Evolutionary conservation across 1,284 basidiomycete genomes (phyloP), one percentile per base, ranked within the genome.

Genomic region (Trichosporon asahii): DNA sequence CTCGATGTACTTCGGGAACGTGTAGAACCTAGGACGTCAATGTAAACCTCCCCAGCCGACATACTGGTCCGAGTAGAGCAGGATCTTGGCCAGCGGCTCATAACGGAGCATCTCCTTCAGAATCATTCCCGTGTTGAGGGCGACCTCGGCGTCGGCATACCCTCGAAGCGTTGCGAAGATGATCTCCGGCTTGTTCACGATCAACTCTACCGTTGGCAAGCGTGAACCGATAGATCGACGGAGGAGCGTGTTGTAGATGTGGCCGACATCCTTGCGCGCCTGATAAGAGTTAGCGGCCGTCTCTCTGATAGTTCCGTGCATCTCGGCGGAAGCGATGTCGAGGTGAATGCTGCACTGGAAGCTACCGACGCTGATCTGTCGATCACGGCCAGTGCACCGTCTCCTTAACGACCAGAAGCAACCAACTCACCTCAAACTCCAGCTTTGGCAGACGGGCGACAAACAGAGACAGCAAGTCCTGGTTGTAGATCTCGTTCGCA

Each of bases 121-220:
- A 70, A 99, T 93, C 93, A 98, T 96, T 8, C 97, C 97, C 0
- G 97, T 98, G 80, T 99, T 99, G 70, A 99, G 87, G 5, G 95
- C 95, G 64, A 98, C 88, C 72, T 99, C 96, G 76, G 95, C 91
- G 77, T 97, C 94, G 81, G 90, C 90, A 80, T 99, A 99, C 1
- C 94, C 94, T 68, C 89, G 90, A 53, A 98, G 86, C 0, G 94
- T 89, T 5, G 91, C 89, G 79, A 97, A 97, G 70, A 99, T 88
- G 66, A 98, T 90, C 53, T 96, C 93, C 23, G 90, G 92, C 77
- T 92, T 91, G 33, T 89, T 88, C 33, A 88, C 87, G 18, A 99
- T 88, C 78, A 97, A 94, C 76, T 99, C 97, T 55, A 99, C 95
- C 0, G 96, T 99, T 9, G 97, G 97, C 82, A 89, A 91, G 27